Base-by-base conservation (phyloP, 1,284 basidiomycete genomes). In the Volvariella surrecta region DNA sequence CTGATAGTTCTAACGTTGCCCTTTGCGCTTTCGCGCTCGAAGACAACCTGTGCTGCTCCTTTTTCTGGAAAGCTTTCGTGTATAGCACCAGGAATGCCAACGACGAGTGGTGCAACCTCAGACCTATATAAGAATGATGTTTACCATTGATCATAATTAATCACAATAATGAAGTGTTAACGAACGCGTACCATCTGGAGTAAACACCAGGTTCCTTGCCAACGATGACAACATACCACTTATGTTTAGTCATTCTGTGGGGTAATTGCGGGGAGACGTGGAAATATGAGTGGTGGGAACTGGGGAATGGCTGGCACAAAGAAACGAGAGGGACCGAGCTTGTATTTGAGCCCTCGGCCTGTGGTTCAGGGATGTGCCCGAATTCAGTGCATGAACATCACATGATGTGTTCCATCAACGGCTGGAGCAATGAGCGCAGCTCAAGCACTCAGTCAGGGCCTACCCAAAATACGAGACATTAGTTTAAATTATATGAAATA, bases 161-260 rank as follows among this genome's bases (percentile, higher is more conserved):
- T 15, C n/a, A n/a, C n/a, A n/a, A n/a, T n/a, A 31, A 15, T 31
- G 30, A 31, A 31, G 15, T 9, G 30, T 31, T 9, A 31, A 31
- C 19, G 19, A 17, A 24, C 38, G 42, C 51, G 44, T 19, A 59
- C 61, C 61, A 62, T 35, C 46, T 58, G 6, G 48, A 13, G 45
- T 55, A 61, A 4, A 62, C 55, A n/a, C 60, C 60, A 42, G 58
- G 50, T 6, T 52, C 50, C 13, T 45, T 65, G 32, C 76, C 75
- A 10, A 62, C 58, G 11, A 57, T 64, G 8, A 79, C 73, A 19
- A 65, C 64, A 42, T 76, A 71, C 54, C 64, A 74, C 40, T 62
- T 60, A 22, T 56, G 64, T 49, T 60, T 54, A 1, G 53, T 56
- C 71, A 71, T 74, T 28, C n/a, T n/a, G n/a, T n/a, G n/a, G n/a